Evolutionary conservation across 2,329 filamentous ascomycete species (phyloP).

Genomic region (Ceratocystis destructans): DNA sequence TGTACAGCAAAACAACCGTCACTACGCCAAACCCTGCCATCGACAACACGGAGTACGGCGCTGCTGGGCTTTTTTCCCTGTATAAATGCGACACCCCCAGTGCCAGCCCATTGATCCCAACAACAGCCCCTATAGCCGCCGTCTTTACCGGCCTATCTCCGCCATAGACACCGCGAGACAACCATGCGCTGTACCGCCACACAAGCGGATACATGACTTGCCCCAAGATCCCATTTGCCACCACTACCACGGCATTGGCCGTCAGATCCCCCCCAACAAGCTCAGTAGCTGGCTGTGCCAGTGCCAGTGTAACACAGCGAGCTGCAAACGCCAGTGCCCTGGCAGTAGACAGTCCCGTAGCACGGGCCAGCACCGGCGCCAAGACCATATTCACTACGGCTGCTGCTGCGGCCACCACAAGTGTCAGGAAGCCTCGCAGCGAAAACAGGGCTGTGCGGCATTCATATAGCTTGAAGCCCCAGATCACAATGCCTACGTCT

Average conservation of each 20-base stretch:
- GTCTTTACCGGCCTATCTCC: background rate
- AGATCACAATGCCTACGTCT: slow-evolving; percentile 37
- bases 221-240: slow-evolving; percentile 37
- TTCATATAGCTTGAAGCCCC: slow-evolving; percentile 42
- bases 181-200: slow-evolving; percentile 25
- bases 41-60: slow-evolving; percentile 42
- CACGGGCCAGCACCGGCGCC: slow-evolving; percentile 27
- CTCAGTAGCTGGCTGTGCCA: slow-evolving; percentile 35
- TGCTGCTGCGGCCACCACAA: slow-evolving; percentile 27
- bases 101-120: slow-evolving; percentile 46
- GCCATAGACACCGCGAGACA: background rate
- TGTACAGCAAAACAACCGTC: slow-evolving; percentile 40
- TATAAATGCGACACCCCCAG: slow-evolving; percentile 47
- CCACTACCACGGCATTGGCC: slow-evolving; percentile 38
- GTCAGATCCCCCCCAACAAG: slow-evolving; percentile 33
- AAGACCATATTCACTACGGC: slow-evolving; percentile 33
- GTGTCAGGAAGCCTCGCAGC: slow-evolving; percentile 29
- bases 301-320: slow-evolving; percentile 37
- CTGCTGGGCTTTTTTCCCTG: slow-evolving; percentile 37
- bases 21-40: slow-evolving; percentile 45
- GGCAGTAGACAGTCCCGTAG: slow-evolving; percentile 27
- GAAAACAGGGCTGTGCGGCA: slow-evolving; percentile 35
- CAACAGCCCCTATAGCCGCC: slow-evolving; percentile 37
- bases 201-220: slow-evolving; percentile 30
- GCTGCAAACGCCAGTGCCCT: slow-evolving; percentile 36